These are phyloP conservation scores for Russula lepida DNA, from an alignment of 768 basidiomycete species.

Conservation along the genomic window DNA sequence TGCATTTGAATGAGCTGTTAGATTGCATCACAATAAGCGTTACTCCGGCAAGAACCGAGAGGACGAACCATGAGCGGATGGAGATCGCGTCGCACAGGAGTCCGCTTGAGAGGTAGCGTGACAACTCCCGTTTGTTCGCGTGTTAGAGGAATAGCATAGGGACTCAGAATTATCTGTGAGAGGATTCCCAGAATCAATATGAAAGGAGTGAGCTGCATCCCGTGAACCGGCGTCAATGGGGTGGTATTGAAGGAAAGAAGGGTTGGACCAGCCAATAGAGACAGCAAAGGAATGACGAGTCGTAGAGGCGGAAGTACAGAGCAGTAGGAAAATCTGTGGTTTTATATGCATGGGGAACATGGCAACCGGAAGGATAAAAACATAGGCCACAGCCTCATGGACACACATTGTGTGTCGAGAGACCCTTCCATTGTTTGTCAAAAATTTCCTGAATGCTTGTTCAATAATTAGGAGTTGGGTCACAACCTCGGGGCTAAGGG, in stretches of 20 bases:
- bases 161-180: constrained; percentile 33
- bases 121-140: constrained; percentile 28
- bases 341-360: not conserved
- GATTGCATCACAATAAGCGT: not conserved
- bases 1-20: constrained; percentile 60
- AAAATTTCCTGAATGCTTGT: not conserved
- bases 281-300: not conserved
- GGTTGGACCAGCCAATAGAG: constrained; percentile 10
- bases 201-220: constrained; percentile 52
- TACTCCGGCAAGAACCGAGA: too few relatives aligned
- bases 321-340: too few relatives aligned
- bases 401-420: not conserved
- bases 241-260: constrained; percentile 33
- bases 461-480: not conserved
- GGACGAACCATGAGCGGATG: constrained; percentile 38
- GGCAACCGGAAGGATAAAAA: not conserved
- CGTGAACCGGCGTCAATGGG: constrained; percentile 61
- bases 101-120: constrained; percentile 36
- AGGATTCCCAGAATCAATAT: constrained; percentile 46
- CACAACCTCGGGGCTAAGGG: not conserved
- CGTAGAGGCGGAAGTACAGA: not conserved
- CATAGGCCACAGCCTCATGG: not conserved
- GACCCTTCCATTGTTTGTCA: not conserved
- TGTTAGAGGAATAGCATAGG: constrained; percentile 37
- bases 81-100: constrained; percentile 27